Evolutionary conservation across 2,329 filamentous ascomycete species (phyloP).

Genomic region (Diaporthe ampelina): DNA sequence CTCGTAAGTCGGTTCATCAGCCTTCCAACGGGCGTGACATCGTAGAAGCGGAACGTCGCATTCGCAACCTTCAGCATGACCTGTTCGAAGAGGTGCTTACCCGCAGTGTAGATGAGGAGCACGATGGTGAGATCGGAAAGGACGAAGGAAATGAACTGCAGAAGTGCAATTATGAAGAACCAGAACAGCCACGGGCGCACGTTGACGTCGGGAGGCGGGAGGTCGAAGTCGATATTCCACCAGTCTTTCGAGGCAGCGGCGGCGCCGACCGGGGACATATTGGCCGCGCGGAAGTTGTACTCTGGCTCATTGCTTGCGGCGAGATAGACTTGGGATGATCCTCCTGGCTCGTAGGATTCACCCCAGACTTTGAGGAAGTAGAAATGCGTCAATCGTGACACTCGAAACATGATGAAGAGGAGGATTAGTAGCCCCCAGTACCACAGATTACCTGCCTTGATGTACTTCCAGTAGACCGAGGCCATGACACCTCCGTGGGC

Average conservation of each 20-base stretch:
- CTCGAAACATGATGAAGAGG: constrained; percentile 74
- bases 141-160: constrained; percentile 71
- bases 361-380: constrained; percentile 93
- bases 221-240: constrained; percentile 51
- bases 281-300: constrained; percentile 14
- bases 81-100: constrained; percentile 79
- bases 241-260: constrained; percentile 44
- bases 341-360: constrained; percentile 73
- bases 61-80: constrained; percentile 81
- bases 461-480: constrained; percentile 86
- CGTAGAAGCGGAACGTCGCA: constrained; percentile 91
- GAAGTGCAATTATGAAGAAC: constrained; percentile 76
- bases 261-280: not conserved
- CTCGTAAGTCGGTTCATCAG: constrained; percentile 94
- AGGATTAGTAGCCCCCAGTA: constrained; percentile 79
- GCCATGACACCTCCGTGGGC: constrained; percentile 82
- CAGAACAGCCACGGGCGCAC: constrained; percentile 81
- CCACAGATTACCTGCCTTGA: constrained; percentile 81
- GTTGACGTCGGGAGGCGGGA: constrained; percentile 77
- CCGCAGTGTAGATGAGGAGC: constrained; percentile 84
- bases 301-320: constrained; percentile 31
- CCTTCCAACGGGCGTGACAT: constrained; percentile 88
- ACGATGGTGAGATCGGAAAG: constrained; percentile 77
- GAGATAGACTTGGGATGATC: constrained; percentile 30
- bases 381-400: constrained; percentile 74